Evolutionary conservation across 768 basidiomycete genomes (phyloP).

Genomic region (Psilocybe cubensis): DNA sequence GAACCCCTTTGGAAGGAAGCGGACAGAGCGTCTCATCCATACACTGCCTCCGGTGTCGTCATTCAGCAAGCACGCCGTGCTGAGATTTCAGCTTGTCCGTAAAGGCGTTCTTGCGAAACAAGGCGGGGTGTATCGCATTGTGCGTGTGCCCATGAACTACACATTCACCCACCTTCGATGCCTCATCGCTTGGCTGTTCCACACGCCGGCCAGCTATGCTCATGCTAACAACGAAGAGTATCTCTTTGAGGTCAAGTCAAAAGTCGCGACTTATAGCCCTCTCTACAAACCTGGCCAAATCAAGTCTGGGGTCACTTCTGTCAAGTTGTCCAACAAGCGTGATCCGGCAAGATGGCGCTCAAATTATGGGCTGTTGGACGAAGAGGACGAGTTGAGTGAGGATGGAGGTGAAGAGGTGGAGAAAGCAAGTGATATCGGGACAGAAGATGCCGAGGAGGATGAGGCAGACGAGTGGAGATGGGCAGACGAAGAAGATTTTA

Average conservation of each 20-base stretch:
- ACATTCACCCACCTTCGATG: slow-evolving; percentile 67
- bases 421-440: slow-evolving; percentile 25
- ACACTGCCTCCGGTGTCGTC: slow-evolving; percentile 46
- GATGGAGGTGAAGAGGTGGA: slow-evolving; percentile 37
- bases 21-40: slow-evolving; percentile 41
- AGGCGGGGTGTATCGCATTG: slow-evolving; percentile 64
- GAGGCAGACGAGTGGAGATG: slow-evolving; percentile 56
- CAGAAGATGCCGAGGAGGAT: slow-evolving; percentile 36
- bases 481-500: slow-evolving; percentile 72
- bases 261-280: slow-evolving; percentile 42
- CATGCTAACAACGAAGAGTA: slow-evolving; percentile 46
- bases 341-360: slow-evolving; percentile 52
- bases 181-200: slow-evolving; percentile 66
- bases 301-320: slow-evolving; percentile 47
- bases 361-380: slow-evolving; percentile 10
- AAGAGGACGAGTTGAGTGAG: slow-evolving; percentile 32
- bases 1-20: slow-evolving; percentile 69
- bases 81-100: slow-evolving; percentile 66
- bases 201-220: slow-evolving; percentile 23
- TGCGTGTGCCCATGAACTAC: slow-evolving; percentile 73
- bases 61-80: slow-evolving; percentile 62
- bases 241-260: slow-evolving; percentile 62
- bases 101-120: slow-evolving; percentile 26
- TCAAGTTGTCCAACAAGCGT: slow-evolving; percentile 53
- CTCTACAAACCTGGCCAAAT: slow-evolving; percentile 57